Evolutionary conservation across 2,329 filamentous ascomycete genomes (phyloP).

Genomic region (Xylariaceae sp.): DNA sequence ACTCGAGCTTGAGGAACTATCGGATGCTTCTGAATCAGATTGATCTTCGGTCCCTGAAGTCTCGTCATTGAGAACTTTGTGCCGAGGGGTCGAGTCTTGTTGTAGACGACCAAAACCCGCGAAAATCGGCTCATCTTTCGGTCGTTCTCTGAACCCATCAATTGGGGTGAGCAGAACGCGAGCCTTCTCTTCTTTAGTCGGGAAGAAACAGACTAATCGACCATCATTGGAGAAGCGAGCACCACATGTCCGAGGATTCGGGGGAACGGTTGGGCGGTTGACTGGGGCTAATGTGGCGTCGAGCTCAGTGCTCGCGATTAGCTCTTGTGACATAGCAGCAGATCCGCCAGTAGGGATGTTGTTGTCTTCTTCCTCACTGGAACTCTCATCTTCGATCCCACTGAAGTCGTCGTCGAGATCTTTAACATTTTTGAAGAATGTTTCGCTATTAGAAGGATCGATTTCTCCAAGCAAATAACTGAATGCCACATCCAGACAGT

Average conservation of each 20-base stretch:
- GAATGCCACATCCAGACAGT: conserved; percentile 57
- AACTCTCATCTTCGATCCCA: conserved; percentile 66
- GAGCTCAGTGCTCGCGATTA: conserved; percentile 49
- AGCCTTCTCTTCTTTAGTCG: conserved; percentile 59
- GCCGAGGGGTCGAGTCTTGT: conserved; percentile 44
- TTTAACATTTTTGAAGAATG: conserved; percentile 58
- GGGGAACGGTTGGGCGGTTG: conserved; percentile 50
- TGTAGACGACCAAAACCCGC: conserved; percentile 52
- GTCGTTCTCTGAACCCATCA: conserved; percentile 43
- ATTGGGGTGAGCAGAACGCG: conserved; percentile 43
- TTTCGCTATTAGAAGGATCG: conserved; percentile 55
- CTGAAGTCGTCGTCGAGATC: conserved; percentile 56
- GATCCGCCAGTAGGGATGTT: conserved; percentile 49
- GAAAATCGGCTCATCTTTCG: conserved; percentile 51
- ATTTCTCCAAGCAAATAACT: conserved; percentile 60
- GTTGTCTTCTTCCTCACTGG: conserved; percentile 73
- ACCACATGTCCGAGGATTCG: conserved; percentile 54
- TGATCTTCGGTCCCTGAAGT: conserved; percentile 47
- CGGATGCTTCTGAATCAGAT: conserved; percentile 47
- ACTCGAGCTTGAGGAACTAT: conserved; percentile 47
- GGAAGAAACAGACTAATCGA: conserved; percentile 62
- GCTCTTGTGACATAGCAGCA: conserved; percentile 57
- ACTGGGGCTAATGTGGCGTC: conserved; percentile 49
- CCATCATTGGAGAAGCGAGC: conserved; percentile 59
- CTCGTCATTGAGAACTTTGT: conserved; percentile 45